phyloP scores from a whole-genome alignment of 2,329 filamentous ascomycete genomes.

The Calycina marina region DNA sequence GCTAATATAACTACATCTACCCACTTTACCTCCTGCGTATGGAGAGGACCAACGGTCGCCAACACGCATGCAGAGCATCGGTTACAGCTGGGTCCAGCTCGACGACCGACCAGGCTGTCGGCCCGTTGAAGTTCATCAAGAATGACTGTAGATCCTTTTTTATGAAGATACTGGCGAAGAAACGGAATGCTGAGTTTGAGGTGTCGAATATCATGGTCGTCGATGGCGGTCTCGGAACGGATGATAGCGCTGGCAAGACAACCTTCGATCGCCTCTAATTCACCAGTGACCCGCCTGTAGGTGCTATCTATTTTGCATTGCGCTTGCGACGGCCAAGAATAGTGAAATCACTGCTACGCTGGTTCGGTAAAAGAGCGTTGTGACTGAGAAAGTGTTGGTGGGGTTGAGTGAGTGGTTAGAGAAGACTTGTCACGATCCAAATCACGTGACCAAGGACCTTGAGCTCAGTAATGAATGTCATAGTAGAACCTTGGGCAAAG shows the following conservation, averaged over 20 bases:
- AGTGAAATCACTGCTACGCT: slow-evolving; percentile 10
- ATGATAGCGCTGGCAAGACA: slow-evolving; percentile 2
- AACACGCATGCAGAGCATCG: slow-evolving; percentile 11
- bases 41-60: slow-evolving; percentile 6
- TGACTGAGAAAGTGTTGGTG: slow-evolving; percentile 6
- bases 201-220: slow-evolving; percentile 38
- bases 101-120: slow-evolving; percentile 29
- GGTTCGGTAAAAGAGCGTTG: slow-evolving; percentile 7
- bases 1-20: too few species aligned
- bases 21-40: too few species aligned
- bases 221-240: slow-evolving; percentile 9
- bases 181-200: slow-evolving; percentile 32
- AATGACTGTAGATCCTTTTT: slow-evolving; percentile 30
- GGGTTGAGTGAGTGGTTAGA: neutral
- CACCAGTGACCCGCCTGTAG: too few species aligned
- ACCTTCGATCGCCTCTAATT: slow-evolving; percentile 10
- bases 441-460: too few species aligned
- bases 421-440: too few species aligned
- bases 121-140: slow-evolving; percentile 27
- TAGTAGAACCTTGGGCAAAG: too few species aligned
- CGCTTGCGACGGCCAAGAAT: slow-evolving; percentile 9
- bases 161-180: slow-evolving; percentile 27
- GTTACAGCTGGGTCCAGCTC: slow-evolving; percentile 26
- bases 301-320: too few species aligned
- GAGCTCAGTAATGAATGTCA: too few species aligned